Evolutionary conservation across 2,329 filamentous ascomycete genomes (phyloP).

Genomic region (Phaeosphaeriaceae sp.): DNA sequence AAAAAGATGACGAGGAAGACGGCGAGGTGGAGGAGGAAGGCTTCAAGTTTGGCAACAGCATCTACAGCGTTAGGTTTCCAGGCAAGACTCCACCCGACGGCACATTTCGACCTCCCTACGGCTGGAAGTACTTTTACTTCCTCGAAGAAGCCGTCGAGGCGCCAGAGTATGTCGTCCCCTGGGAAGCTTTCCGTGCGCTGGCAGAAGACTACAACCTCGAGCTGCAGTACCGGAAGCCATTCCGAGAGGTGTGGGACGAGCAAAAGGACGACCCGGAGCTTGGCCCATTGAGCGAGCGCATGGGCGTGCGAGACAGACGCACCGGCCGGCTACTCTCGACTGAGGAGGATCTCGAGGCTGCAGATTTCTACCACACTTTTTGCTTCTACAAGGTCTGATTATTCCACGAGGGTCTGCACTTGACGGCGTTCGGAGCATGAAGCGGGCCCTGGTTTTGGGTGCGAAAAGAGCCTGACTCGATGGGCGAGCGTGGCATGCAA

Average conservation of each 20-base stretch:
- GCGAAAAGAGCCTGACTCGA: not conserved
- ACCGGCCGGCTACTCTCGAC: slow-evolving; percentile 73
- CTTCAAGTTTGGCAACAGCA: slow-evolving; percentile 89
- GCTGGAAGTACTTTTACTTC: slow-evolving; percentile 98
- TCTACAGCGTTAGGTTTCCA: slow-evolving; percentile 90
- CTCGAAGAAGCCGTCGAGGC: slow-evolving; percentile 95
- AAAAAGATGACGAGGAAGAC: slow-evolving; percentile 54
- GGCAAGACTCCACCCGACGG: slow-evolving; percentile 83
- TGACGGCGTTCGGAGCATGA: not conserved
- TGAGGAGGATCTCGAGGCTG: slow-evolving; percentile 87
- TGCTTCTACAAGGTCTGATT: slow-evolving; percentile 91
- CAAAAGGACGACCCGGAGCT: slow-evolving; percentile 86
- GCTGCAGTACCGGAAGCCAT: slow-evolving; percentile 89
- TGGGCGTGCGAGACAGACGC: slow-evolving; percentile 82
- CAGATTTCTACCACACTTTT: slow-evolving; percentile 86
- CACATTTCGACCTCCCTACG: slow-evolving; percentile 90
- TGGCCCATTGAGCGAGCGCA: slow-evolving; percentile 88
- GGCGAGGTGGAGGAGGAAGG: slow-evolving; percentile 56
- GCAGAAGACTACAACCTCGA: slow-evolving; percentile 98
- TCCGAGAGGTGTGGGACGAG: slow-evolving; percentile 88
- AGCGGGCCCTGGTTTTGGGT: not conserved
- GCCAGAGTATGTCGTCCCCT: slow-evolving; percentile 97
- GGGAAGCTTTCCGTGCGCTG: slow-evolving; percentile 94
- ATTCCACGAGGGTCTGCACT: not conserved
- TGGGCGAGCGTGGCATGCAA: not conserved